Evolutionary conservation across 2,329 filamentous ascomycete species (phyloP), one percentile per base, ranked within the genome.

Genomic region (Juglanconis juglandina): DNA sequence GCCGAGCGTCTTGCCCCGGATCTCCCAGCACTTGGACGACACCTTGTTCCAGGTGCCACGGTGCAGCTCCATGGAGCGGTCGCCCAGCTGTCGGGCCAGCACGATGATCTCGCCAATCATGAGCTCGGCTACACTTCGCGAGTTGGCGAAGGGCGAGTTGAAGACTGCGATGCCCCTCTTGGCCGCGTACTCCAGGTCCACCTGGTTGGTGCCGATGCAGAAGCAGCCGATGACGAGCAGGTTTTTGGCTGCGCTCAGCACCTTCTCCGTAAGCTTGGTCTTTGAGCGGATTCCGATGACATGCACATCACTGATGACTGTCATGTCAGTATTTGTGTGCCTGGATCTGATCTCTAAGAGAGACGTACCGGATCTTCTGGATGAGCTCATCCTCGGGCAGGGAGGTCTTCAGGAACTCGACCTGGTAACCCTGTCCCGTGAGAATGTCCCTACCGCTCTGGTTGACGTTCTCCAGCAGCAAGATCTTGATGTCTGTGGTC

Each of bases 71-170:
- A 86, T 92, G 64, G 91, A 96, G 68, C 95, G 91, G 76, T 99
- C 95, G 64, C 91, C 89, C 39, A 99, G 82, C 77, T 99, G 95
- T 62, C 95, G 89, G 30, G 95, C 95, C 57, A 99, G 87, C 44
- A 83, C 81, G 70, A 99, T 97, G 71, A 99, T 93, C 77, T 97
- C 94, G 57, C 82, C 89, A 72, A 99, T 97, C 68, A 98, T 92
- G 59, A 98, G 82, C 80, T 99, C 95, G 59, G 95, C 95, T 55
- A 99, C 95, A 73, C 91, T 96, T 73, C 95, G 89, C 8, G 94
- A 98, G 79, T 99, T 99, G 78, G 91, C 93, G 77, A 99, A 99
- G 1, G 95, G 95, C 50, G 95, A 98, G 79, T 99, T 99, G 86
- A 99, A 99, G 65, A 99, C 95, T 41, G 93, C 92, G 73, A 98